phyloP scores from a whole-genome alignment of 352 stramenopile species.

The Lagenidium giganteum region DNA sequence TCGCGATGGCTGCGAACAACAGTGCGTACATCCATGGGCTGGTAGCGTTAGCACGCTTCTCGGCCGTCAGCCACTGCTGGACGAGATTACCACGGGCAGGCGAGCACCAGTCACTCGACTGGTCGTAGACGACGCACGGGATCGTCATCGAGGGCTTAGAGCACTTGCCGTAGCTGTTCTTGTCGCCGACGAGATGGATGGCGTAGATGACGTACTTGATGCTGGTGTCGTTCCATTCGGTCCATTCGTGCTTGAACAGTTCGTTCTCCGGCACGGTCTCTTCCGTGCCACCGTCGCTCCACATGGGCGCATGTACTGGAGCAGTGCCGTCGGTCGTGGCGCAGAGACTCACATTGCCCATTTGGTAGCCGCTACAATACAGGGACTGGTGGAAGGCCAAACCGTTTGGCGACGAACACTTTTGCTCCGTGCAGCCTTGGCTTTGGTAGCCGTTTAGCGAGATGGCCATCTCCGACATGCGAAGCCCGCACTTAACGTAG shows the following conservation, averaged over 20 bases:
- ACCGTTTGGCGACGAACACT: slow-evolving; percentile 27
- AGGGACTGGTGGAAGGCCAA: slow-evolving; percentile 22
- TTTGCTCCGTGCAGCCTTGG: slow-evolving; percentile 24
- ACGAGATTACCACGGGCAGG: too few species aligned
- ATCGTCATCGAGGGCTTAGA: slow-evolving; percentile 36
- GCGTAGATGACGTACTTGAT: too few species aligned
- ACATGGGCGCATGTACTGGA: slow-evolving; percentile 37
- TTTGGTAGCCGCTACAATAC: slow-evolving; percentile 15
- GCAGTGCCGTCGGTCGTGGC: slow-evolving; percentile 7
- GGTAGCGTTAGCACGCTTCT: too few species aligned
- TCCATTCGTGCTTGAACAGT: slow-evolving; percentile 30
- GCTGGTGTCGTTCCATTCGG: too few species aligned
- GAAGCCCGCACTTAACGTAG: slow-evolving; percentile 28
- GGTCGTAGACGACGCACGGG: slow-evolving; percentile 28
- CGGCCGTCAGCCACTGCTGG: slow-evolving; percentile 20
- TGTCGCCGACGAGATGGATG: slow-evolving; percentile 31
- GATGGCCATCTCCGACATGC: slow-evolving; percentile 39
- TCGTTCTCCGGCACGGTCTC: slow-evolving; percentile 27
- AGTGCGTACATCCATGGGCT: too few species aligned
- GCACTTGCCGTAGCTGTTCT: slow-evolving; percentile 38
- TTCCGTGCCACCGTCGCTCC: slow-evolving; percentile 33
- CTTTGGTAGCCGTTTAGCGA: slow-evolving; percentile 15
- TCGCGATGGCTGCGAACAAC: too few species aligned
- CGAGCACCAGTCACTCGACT: too few species aligned
- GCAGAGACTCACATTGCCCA: slow-evolving; percentile 17